Conservation (phyloP, 2,329 filamentous ascomycete species). For the Dactylonectria macrodidyma region DNA sequence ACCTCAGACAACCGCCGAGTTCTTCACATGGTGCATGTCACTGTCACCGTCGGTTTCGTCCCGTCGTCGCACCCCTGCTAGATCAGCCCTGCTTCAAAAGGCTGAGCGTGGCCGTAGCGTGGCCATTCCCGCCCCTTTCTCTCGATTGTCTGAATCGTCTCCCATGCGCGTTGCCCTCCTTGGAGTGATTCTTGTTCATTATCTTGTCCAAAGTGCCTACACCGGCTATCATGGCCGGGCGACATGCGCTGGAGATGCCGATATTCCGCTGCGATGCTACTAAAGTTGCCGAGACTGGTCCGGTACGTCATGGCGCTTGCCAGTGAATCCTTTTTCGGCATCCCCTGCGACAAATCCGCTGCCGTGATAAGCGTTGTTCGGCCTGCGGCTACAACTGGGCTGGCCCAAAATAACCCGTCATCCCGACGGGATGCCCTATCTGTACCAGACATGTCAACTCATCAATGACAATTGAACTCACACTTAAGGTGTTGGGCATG, state of each 20-base stretch:
- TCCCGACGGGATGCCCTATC: not conserved
- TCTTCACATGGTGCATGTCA: no score
- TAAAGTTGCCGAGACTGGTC: not conserved
- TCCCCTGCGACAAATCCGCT: not conserved
- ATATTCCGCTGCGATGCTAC: not conserved
- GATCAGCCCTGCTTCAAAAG: not conserved
- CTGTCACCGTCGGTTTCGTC: no score
- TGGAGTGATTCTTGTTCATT: not conserved
- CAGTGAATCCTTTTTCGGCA: not conserved
- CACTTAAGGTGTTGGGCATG: not conserved
- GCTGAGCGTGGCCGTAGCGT: not conserved
- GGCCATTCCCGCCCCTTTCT: not conserved
- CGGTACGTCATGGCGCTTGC: not conserved
- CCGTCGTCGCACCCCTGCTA: not conserved
- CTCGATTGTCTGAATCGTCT: not conserved
- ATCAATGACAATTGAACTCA: not conserved
- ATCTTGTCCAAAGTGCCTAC: not conserved
- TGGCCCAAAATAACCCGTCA: no score
- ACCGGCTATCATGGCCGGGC: not conserved
- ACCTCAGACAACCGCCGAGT: no score
- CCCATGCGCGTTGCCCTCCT: not conserved
- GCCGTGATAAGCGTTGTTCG: not conserved
- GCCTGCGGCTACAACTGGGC: not conserved
- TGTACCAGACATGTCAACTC: not conserved
- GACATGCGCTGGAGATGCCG: not conserved